Percentiles rank a stretch among this genome's conserved stretches.
phyloP scores from a whole-genome alignment of 805 yeast species.

The Sugiyamaella valdiviana region DNA sequence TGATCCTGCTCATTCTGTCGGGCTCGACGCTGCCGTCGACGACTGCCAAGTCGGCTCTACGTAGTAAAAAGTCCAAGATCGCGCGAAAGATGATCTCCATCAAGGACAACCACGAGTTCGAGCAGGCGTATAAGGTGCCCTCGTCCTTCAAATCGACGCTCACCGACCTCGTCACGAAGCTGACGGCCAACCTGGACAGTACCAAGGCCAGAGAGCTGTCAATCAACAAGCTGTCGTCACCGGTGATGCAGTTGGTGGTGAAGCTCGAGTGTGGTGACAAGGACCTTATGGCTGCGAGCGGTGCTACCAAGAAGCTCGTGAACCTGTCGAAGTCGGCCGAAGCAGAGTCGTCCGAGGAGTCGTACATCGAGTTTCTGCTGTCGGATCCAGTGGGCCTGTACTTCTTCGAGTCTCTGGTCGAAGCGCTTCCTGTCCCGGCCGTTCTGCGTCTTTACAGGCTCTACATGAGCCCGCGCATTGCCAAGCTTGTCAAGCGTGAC shows the following conservation, averaged over 20 bases:
- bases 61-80: conserved; percentile 74
- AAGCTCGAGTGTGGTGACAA: conserved; percentile 59
- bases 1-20: conserved; percentile 61
- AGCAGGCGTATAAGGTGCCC: conserved; percentile 64
- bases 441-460: conserved; percentile 61
- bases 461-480: conserved; percentile 69
- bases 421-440: conserved; percentile 58
- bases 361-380: conserved; percentile 75
- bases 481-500: conserved; percentile 70
- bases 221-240: conserved; percentile 76
- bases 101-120: conserved; percentile 67
- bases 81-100: conserved; percentile 93
- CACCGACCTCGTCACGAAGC: conserved; percentile 42
- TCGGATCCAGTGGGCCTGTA: conserved; percentile 92
- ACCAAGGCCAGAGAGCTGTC: conserved; percentile 64
- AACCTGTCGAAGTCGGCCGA: conserved; percentile 38
- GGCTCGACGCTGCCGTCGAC: conserved; percentile 77
- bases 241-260: conserved; percentile 72
- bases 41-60: conserved; percentile 56
- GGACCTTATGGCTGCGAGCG: conserved; percentile 1
- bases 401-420: conserved; percentile 69
- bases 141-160: conserved; percentile 58
- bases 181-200: conserved; percentile 29
- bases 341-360: conserved; percentile 40
- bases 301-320: conserved; percentile 48